phyloP scores from a whole-genome alignment of 441 rosid genomes.

The Euphorbia corollata region DNA sequence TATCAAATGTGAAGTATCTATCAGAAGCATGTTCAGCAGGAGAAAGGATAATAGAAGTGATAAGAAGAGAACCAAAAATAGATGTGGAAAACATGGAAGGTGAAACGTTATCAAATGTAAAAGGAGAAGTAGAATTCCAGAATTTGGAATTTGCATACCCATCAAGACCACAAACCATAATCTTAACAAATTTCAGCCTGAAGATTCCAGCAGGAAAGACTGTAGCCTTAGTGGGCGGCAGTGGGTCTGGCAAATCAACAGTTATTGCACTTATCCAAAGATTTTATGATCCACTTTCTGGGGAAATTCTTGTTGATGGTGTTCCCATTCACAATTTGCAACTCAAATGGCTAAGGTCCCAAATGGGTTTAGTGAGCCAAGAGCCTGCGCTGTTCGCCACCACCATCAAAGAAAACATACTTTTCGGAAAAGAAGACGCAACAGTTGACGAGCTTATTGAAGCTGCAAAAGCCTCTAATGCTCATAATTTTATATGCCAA shows the following conservation, averaged over 20 bases:
- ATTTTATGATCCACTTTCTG: constrained; percentile 62
- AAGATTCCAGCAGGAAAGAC: constrained; percentile 59
- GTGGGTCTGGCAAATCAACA: constrained; percentile 87
- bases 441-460: constrained; percentile 45
- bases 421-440: constrained; percentile 77
- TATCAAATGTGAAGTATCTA: constrained; percentile 60
- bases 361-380: constrained; percentile 83
- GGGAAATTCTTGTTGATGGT: constrained; percentile 63
- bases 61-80: constrained; percentile 60
- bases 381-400: constrained; percentile 77
- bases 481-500: constrained; percentile 55
- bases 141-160: constrained; percentile 59
- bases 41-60: constrained; percentile 52
- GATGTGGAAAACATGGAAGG: constrained; percentile 51
- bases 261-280: constrained; percentile 65
- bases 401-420: constrained; percentile 62
- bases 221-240: constrained; percentile 63
- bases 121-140: constrained; percentile 55
- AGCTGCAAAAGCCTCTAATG: constrained; percentile 74
- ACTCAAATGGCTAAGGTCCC: constrained; percentile 67
- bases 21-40: constrained; percentile 62
- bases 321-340: constrained; percentile 45
- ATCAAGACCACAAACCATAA: constrained; percentile 51
- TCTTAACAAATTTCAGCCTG: constrained; percentile 49
- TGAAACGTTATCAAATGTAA: constrained; percentile 30